Base-by-base conservation (phyloP, 306 rosid genomes). In the Gastrolobium bilobum region DNA sequence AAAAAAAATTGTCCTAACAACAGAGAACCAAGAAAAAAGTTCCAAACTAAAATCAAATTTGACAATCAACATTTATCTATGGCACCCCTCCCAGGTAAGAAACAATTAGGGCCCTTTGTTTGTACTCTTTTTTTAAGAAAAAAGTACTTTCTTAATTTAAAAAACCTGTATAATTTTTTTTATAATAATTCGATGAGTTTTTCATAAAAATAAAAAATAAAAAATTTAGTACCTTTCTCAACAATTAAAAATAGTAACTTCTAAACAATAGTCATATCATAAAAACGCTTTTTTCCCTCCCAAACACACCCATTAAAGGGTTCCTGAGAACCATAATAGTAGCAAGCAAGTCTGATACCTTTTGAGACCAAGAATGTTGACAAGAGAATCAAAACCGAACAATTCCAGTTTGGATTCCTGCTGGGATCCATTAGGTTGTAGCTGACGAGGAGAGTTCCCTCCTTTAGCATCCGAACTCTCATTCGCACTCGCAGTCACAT, bases 321-420 rank as follows among this genome's bases (percentile, higher is more conserved):
- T 20, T 20, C 26, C 26, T 20, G 26, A 20, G 26, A 20, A 20
- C 26, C 26, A 20, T 20, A 20, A 20, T 20, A 56, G 68, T 50
- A 37, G 48, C 69, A 14, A 73, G 61, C 9, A 68, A 82, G 64
- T 34, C 63, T 4, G 33, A 31, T 83, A 95, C 99, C 99, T 96
- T 85, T 87, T 96, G 61, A 96, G 98, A 82, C 99, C 99, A 42
- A 96, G 98, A 90, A 96, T 96, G 80, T 93, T 96, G 79, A 96
- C 99, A 60, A 96, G 99, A 75, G 99, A 96, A 90, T 95, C 99
- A 83, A 96, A 96, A 80, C 99, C 99, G 43, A 96, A 96, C 77
- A 96, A 78, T 77, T 96, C 99, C 80, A 96, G 81, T 75, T 89
- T 96, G 31, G 99, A 96, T 38, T 96, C 99, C 78, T 82, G 90